phyloP scores from a whole-genome alignment of 805 yeast species.

The Suhomyces emberorum region DNA sequence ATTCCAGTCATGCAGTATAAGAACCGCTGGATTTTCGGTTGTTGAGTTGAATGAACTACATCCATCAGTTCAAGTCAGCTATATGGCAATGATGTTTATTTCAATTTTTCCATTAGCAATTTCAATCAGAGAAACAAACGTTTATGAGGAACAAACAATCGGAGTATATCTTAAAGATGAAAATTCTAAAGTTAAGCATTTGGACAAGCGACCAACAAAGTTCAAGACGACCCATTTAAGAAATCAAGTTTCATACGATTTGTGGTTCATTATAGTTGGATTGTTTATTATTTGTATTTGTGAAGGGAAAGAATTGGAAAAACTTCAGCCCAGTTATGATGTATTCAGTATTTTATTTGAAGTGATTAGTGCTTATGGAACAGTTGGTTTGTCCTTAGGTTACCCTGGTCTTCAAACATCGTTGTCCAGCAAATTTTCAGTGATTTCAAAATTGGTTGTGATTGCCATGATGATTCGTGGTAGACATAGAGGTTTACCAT shows the following conservation, averaged over 20 bases:
- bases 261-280: slow-evolving; percentile 90
- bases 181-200: slow-evolving; percentile 22
- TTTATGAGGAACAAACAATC: slow-evolving; percentile 92
- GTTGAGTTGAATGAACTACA: slow-evolving; percentile 68
- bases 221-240: slow-evolving; percentile 86
- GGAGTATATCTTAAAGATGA: slow-evolving; percentile 69
- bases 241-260: slow-evolving; percentile 86
- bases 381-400: slow-evolving; percentile 90
- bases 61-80: slow-evolving; percentile 91
- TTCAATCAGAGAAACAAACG: slow-evolving; percentile 93
- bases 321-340: slow-evolving; percentile 46
- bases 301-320: slow-evolving; percentile 63
- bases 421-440: slow-evolving; percentile 66
- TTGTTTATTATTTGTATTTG: slow-evolving; percentile 82
- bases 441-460: slow-evolving; percentile 76
- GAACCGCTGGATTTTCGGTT: slow-evolving; percentile 90
- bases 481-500: slow-evolving; percentile 94
- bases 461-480: slow-evolving; percentile 93
- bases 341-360: slow-evolving; percentile 83
- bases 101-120: slow-evolving; percentile 96
- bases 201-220: slow-evolving; percentile 47
- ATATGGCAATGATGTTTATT: slow-evolving; percentile 96
- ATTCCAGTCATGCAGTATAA: slow-evolving; percentile 85
- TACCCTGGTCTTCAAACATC: slow-evolving; percentile 67
- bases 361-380: slow-evolving; percentile 92